phyloP scores from a whole-genome alignment of 768 basidiomycete genomes.

The Lactifluus hygrophoroides region DNA sequence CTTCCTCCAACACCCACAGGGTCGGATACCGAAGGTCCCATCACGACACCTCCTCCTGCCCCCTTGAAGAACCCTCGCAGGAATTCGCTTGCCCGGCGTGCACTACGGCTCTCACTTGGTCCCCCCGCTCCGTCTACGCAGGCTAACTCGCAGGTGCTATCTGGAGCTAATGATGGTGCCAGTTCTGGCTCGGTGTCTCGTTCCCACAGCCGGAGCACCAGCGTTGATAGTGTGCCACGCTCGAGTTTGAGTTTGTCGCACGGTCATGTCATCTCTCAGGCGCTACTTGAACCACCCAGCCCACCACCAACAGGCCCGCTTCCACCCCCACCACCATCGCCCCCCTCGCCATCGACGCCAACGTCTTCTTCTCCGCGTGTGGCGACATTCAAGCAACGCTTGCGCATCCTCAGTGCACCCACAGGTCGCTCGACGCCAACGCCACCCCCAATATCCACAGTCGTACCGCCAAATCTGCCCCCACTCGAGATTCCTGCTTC shows the following conservation, averaged over 20 bases:
- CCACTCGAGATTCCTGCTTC: constrained; percentile 23
- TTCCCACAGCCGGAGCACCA: constrained; percentile 24
- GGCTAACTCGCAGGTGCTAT: constrained; percentile 36
- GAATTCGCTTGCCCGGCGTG: constrained; percentile 44
- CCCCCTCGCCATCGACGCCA: constrained; percentile 19
- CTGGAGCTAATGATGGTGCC: constrained; percentile 22
- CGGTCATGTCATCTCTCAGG: constrained; percentile 36
- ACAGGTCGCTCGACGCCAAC: constrained; percentile 23
- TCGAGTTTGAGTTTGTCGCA: constrained; percentile 35
- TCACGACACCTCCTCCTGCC: constrained; percentile 20
- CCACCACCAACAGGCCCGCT: constrained; percentile 40
- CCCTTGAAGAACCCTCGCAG: constrained; percentile 38
- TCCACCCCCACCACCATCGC: constrained; percentile 26
- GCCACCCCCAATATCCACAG: constrained; percentile 26
- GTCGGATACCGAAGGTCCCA: constrained; percentile 25
- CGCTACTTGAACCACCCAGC: constrained; percentile 30
- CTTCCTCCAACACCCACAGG: constrained; percentile 56
- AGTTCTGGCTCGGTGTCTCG: constrained; percentile 36
- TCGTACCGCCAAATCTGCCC: constrained; percentile 11
- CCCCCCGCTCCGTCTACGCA: constrained; percentile 57
- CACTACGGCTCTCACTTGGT: constrained; percentile 34
- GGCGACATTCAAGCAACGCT: constrained; percentile 43
- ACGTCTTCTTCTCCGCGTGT: constrained; percentile 15
- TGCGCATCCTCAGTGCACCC: constrained; percentile 55
- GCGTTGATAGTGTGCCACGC: constrained; percentile 20